Evolutionary conservation across 768 basidiomycete species (phyloP).

Genomic region (Mycena galericulata): DNA sequence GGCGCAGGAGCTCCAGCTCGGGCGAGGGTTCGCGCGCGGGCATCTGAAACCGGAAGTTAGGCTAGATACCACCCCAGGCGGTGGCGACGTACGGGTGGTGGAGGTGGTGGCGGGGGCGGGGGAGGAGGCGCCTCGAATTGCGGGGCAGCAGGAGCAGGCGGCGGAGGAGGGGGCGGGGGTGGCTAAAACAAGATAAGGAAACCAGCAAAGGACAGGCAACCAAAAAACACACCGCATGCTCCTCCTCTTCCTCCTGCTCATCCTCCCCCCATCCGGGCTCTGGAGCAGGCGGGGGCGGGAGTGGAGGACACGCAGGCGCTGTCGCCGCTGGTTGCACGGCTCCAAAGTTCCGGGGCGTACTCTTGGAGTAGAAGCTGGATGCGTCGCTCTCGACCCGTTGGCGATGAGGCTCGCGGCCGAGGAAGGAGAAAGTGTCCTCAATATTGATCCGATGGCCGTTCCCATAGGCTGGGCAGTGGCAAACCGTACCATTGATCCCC

Average conservation of each 20-base stretch:
- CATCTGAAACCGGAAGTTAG: conserved; percentile 22
- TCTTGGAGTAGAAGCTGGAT: conserved; percentile 81
- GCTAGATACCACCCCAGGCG: not conserved
- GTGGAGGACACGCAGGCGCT: conserved; percentile 39
- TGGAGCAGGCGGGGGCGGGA: conserved; percentile 35
- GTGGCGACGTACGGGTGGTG: conserved; percentile 35
- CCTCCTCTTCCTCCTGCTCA: conserved; percentile 46
- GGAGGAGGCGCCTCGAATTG: conserved; percentile 51
- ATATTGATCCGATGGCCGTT: conserved; percentile 68
- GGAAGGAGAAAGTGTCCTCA: conserved; percentile 83
- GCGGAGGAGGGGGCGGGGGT: conserved; percentile 56
- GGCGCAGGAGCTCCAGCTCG: conserved; percentile 38
- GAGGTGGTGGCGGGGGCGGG: conserved; percentile 50
- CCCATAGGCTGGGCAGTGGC: conserved; percentile 56
- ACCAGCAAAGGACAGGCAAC: not conserved
- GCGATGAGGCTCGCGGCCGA: conserved; percentile 53
- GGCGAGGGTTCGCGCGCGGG: conserved; percentile 31
- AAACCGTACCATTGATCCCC: conserved; percentile 70
- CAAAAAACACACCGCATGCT: conserved; percentile 41
- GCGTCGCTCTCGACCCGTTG: conserved; percentile 79
- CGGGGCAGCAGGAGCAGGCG: conserved; percentile 45
- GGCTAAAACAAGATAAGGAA: conserved; percentile 37
- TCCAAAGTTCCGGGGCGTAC: conserved; percentile 58
- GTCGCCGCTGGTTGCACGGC: conserved; percentile 52
- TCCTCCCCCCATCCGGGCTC: conserved; percentile 42